Conservation (phyloP, 805 yeast genomes). For the Pichia ethanolica region DNA sequence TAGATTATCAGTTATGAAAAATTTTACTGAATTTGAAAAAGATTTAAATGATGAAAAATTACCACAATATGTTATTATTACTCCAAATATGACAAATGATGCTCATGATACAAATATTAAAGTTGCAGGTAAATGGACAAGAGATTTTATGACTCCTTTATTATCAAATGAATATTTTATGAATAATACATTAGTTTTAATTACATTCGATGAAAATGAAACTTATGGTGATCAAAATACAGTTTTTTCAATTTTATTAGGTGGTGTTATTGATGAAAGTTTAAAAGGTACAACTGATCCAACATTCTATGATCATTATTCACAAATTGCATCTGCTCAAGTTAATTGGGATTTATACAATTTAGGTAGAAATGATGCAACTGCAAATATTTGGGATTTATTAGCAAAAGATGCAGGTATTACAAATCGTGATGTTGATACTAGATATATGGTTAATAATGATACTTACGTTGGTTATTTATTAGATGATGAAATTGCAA, state of each 20-base stretch:
- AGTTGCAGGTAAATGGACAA: slow-evolving; percentile 40
- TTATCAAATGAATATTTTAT: slow-evolving; percentile 40
- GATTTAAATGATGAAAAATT: slow-evolving; percentile 34
- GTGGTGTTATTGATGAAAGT: slow-evolving; percentile 38
- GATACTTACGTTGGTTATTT: slow-evolving; percentile 29
- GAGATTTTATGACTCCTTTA: slow-evolving; percentile 37
- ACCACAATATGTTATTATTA: slow-evolving; percentile 47
- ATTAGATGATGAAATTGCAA: slow-evolving; percentile 19
- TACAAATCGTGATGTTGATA: slow-evolving; percentile 27
- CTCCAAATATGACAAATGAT: slow-evolving; percentile 48
- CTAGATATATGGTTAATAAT: slow-evolving; percentile 29
- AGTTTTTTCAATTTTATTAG: slow-evolving; percentile 39
- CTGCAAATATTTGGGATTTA: slow-evolving; percentile 39
- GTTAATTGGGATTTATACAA: slow-evolving; percentile 44
- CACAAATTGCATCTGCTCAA: slow-evolving; percentile 41
- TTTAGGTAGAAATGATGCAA: slow-evolving; percentile 44
- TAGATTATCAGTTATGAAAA: slow-evolving; percentile 39
- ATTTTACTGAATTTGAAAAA: slow-evolving; percentile 36
- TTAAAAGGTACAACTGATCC: slow-evolving; percentile 37
- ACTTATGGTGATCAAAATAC: slow-evolving; percentile 37
- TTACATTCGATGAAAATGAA: slow-evolving; percentile 46
- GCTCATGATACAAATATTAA: slow-evolving; percentile 43
- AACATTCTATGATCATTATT: slow-evolving; percentile 47
- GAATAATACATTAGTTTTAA: slow-evolving; percentile 35
- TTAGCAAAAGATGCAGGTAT: slow-evolving; percentile 32